These are phyloP conservation scores for Naganishia kalamii DNA, from an alignment of 768 basidiomycete genomes.

Conservation along the genomic window DNA sequence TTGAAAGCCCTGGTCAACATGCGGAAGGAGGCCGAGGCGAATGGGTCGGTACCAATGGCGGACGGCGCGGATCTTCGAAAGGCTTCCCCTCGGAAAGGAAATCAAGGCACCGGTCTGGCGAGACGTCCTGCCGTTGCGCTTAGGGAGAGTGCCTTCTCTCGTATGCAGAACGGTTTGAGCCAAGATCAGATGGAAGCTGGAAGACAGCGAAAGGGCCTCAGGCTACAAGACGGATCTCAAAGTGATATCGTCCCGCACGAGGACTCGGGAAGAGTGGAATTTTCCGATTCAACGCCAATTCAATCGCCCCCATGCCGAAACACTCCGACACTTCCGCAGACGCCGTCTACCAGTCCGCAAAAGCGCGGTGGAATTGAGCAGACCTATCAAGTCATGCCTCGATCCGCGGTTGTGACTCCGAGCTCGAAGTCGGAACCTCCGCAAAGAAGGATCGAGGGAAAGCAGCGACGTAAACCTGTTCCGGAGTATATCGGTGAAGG, in stretches of 20 bases:
- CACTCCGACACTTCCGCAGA: background rate
- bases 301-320: background rate
- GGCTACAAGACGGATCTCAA: too few species aligned
- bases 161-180: background rate
- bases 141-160: background rate
- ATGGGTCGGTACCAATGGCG: background rate
- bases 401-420: background rate
- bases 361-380: background rate
- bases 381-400: background rate
- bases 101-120: background rate
- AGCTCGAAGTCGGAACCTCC: background rate
- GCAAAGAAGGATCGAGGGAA: background rate
- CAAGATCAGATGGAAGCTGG: background rate
- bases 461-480: background rate
- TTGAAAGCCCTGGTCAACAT: constrained; percentile 11
- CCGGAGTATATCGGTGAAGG: background rate
- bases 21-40: background rate
- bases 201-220: background rate
- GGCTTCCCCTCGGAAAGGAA: background rate
- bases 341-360: background rate
- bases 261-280: background rate
- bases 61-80: background rate
- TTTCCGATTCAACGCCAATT: background rate
- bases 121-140: background rate
- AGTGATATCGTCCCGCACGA: too few species aligned